These are phyloP conservation scores for Mrakia blollopis DNA, from an alignment of 768 basidiomycete genomes.

Conservation along the genomic window DNA sequence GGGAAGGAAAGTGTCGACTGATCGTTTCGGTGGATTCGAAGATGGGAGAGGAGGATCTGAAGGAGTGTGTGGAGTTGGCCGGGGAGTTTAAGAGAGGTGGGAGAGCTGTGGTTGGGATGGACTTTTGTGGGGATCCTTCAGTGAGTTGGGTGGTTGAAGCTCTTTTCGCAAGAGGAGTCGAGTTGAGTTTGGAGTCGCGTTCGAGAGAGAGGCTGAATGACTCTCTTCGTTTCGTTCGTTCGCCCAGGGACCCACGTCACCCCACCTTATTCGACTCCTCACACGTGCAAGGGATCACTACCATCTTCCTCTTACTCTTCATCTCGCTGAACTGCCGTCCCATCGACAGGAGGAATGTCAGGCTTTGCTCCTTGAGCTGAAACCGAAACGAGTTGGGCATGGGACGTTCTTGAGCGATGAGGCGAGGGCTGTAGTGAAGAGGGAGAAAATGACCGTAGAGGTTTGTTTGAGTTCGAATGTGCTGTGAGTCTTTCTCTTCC, in stretches of 20 bases:
- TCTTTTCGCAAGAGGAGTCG: too few relatives aligned
- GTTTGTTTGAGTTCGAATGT: slow-evolving; percentile 78
- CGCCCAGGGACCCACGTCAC: neutral
- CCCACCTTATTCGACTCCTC: neutral
- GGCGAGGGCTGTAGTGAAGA: slow-evolving; percentile 55
- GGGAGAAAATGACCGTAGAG: slow-evolving; percentile 62
- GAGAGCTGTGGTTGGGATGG: slow-evolving; percentile 66
- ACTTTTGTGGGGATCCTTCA: slow-evolving; percentile 71
- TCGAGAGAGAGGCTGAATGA: neutral
- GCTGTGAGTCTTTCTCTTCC: slow-evolving; percentile 50
- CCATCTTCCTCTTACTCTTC: slow-evolving; percentile 62
- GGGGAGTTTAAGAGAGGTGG: slow-evolving; percentile 55
- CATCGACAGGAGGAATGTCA: slow-evolving; percentile 33
- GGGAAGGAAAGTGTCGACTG: slow-evolving; percentile 39
- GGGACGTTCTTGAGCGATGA: slow-evolving; percentile 70
- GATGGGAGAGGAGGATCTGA: slow-evolving; percentile 54
- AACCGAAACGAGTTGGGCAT: slow-evolving; percentile 68
- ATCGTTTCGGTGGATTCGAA: slow-evolving; percentile 72
- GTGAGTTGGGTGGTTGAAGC: too few relatives aligned
- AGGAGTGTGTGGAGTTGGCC: slow-evolving; percentile 59
- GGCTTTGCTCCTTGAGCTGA: slow-evolving; percentile 58
- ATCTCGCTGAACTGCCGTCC: slow-evolving; percentile 69
- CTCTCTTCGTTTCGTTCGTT: too few relatives aligned
- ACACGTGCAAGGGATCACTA: slow-evolving; percentile 51
- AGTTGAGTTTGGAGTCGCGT: neutral